phyloP scores from a whole-genome alignment of 768 basidiomycete genomes.

The Phylloporus arenicola region DNA sequence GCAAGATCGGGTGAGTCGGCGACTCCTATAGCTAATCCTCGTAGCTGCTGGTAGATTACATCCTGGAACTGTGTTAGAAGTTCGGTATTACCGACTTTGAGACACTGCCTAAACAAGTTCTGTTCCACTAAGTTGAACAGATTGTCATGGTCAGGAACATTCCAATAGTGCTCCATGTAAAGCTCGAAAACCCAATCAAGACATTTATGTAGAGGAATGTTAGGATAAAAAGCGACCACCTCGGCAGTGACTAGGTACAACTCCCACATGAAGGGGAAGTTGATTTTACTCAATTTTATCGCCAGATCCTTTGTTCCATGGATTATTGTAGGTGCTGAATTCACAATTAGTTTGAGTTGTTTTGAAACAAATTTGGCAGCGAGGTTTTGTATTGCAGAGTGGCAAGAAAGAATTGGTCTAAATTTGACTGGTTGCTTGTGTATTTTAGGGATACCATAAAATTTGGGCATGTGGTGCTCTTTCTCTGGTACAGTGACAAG shows the following conservation, averaged over 20 bases:
- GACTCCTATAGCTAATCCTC: constrained; percentile 6
- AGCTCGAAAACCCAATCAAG: background rate
- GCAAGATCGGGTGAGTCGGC: constrained; percentile 12
- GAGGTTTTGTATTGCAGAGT: background rate
- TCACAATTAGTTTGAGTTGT: constrained; percentile 10
- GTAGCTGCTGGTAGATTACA: background rate
- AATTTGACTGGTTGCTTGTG: constrained; percentile 10
- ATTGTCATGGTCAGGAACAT: background rate
- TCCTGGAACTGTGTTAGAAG: constrained; percentile 1
- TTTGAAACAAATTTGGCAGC: constrained; percentile 1
- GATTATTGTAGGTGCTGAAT: constrained; percentile 4
- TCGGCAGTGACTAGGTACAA: constrained; percentile 6
- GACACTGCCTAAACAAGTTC: background rate
- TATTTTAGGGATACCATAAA: constrained; percentile 14
- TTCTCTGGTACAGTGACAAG: background rate
- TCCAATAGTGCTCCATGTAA: background rate
- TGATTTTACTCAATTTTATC: constrained; percentile 11
- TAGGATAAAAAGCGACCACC: constrained; percentile 5
- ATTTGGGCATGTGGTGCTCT: background rate
- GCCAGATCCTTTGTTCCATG: constrained; percentile 8
- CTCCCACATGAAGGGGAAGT: fast-evolving
- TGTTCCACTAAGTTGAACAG: no score
- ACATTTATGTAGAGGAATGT: background rate
- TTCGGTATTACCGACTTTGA: background rate
- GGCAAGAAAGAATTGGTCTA: background rate